Evolutionary conservation across 148 eudicot species (phyloP).

Genomic region (Rhododendron simsii): DNA sequence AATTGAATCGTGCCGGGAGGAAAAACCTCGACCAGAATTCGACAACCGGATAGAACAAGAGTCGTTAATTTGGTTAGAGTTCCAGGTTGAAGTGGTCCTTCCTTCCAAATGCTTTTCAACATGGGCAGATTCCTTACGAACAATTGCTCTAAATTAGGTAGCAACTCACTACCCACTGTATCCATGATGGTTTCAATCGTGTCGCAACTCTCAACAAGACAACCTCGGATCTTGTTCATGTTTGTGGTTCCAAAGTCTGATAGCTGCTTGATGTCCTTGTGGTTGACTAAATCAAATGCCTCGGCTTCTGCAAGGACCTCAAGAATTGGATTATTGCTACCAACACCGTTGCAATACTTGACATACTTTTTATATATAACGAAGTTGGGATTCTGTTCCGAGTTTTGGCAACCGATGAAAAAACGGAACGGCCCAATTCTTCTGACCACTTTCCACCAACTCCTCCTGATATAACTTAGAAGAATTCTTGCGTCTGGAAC

Average conservation of each 20-base stretch:
- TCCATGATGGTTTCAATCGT: slow-evolving; percentile 1
- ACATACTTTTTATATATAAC: background rate
- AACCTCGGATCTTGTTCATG: slow-evolving; percentile 4
- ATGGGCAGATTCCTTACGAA: background rate
- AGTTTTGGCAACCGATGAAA: slow-evolving; percentile 6
- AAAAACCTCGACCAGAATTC: background rate
- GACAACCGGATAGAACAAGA: background rate
- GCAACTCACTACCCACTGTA: background rate
- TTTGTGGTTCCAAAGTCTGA: background rate
- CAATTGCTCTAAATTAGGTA: slow-evolving; percentile 8
- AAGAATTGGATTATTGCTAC: background rate
- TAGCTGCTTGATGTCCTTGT: background rate
- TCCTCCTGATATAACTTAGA: background rate
- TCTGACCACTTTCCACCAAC: background rate
- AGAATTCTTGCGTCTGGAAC: background rate
- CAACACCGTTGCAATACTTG: background rate
- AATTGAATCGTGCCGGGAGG: background rate
- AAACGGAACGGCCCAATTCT: background rate
- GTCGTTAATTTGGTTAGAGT: slow-evolving; percentile 5
- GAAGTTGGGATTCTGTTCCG: background rate
- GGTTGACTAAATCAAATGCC: background rate
- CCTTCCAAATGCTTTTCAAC: slow-evolving; percentile 7
- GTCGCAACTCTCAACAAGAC: slow-evolving; percentile 4
- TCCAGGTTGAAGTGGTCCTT: background rate
- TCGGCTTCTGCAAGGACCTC: background rate